Percentiles rank a stretch among this genome's conserved stretches.
These are phyloP conservation scores for Taphrina pruni DNA, from an alignment of 1,139 yeast genomes.

Conservation along the genomic window DNA sequence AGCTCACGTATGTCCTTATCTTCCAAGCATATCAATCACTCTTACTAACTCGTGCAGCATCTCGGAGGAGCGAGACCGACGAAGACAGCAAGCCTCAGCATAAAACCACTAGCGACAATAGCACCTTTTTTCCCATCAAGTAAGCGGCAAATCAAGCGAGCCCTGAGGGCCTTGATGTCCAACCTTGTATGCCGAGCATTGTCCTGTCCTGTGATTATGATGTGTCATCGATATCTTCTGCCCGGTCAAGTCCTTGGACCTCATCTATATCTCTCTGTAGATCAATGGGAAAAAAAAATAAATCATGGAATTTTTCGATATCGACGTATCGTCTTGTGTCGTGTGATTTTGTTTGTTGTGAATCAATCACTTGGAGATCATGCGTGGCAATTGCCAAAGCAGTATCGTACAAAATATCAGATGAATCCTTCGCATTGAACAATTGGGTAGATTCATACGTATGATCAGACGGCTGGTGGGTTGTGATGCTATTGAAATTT, in stretches of 20 bases:
- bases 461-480: too few relatives aligned
- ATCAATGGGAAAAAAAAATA: constrained; percentile 1
- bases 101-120: constrained; percentile 20
- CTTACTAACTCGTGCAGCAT: constrained; percentile 31
- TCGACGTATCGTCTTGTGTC: too few relatives aligned
- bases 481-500: too few relatives aligned
- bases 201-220: not conserved
- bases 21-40: not conserved
- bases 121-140: constrained; percentile 18
- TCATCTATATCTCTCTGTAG: not conserved
- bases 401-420: too few relatives aligned
- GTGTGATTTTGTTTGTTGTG: too few relatives aligned
- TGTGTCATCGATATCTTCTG: not conserved
- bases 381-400: too few relatives aligned
- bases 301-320: not conserved
- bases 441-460: too few relatives aligned
- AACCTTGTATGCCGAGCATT: constrained; percentile 21
- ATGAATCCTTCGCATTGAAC: too few relatives aligned
- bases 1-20: constrained; percentile 67
- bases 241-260: not conserved
- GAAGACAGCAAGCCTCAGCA: constrained; percentile 46
- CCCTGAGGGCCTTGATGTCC: constrained; percentile 39
- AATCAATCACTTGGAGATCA: too few relatives aligned
- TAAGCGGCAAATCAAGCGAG: constrained; percentile 36
- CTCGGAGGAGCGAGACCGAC: constrained; percentile 99